phyloP scores from a whole-genome alignment of 2,329 filamentous ascomycete species.

The Phyllosticta citrichinensis region DNA sequence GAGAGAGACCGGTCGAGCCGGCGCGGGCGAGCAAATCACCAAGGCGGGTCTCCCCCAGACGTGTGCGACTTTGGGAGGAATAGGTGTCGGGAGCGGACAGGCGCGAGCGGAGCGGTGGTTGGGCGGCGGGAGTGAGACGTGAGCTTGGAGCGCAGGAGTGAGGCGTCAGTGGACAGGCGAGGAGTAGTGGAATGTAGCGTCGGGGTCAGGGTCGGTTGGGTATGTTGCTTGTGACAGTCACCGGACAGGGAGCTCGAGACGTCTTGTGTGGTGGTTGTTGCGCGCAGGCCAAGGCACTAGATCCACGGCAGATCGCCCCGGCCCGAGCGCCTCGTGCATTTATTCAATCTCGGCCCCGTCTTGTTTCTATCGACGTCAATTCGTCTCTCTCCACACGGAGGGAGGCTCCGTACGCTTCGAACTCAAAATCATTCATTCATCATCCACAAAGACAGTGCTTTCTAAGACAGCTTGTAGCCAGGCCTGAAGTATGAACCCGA shows the following conservation, averaged over 20 bases:
- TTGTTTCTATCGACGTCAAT: not conserved
- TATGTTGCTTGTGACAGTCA: not conserved
- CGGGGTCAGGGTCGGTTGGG: not conserved
- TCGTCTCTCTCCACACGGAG: not conserved
- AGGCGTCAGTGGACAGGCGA: not conserved
- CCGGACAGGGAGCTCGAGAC: not conserved
- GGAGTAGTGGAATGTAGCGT: not conserved
- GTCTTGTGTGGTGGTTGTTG: not conserved
- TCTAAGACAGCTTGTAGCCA: not conserved
- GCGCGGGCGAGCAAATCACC: slow-evolving; percentile 4
- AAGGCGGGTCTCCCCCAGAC: not conserved
- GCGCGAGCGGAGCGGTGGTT: not conserved
- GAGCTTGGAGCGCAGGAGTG: not conserved
- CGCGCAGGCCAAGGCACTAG: not conserved
- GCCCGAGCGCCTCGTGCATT: not conserved
- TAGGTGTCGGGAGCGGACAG: not conserved
- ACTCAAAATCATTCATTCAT: not conserved
- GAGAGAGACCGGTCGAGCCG: slow-evolving; percentile 8
- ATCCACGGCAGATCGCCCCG: not conserved
- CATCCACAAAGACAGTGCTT: too few species aligned
- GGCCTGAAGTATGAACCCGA: not conserved
- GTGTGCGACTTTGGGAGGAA: slow-evolving; percentile 1
- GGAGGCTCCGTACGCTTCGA: too few species aligned
- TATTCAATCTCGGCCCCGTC: not conserved
- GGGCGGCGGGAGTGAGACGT: not conserved